Evolutionary conservation across 257 asterid species (phyloP), one percentile per base, ranked within the genome.

Genomic region (Verbena officinalis): DNA sequence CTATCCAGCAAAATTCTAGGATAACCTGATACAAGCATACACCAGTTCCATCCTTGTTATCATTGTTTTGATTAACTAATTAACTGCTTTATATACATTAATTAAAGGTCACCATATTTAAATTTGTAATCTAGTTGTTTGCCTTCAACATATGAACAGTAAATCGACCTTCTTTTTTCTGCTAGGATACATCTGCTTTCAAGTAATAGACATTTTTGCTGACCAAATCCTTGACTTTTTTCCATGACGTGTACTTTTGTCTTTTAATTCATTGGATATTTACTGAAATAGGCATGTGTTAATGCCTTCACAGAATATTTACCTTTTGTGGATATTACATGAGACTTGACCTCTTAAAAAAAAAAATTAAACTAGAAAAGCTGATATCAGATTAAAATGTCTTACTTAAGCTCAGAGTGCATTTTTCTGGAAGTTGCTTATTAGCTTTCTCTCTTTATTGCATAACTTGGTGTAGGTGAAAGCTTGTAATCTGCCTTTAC

Each of bases 401-500:
- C 22, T 45, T 45, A 45, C 52, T 15, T 45, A 11, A 45, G 49
- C 42, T 62, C 58, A 24, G 0, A n/a, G 0, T 15, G 31, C 23
- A 9, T 20, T 21, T 17, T 52, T n/a, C 51, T 30, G 15, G 42
- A 24, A 33, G 21, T 38, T 56, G 27, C 61, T 21, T 67, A 13
- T n/a, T 46, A 44, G 4, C 33, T 2, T 15, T 44, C 51, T 3
- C 15, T 53, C 23, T 45, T 43, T 15, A 38, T 62, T 24, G 22
- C 74, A 42, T 16, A 23, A 59, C 54, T 27, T 40, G 19, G 49
- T 65, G 56, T 80, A 84, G 91, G 80, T 77, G 72, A 82, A 78
- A 66, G 54, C 69, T 30, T 63, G 84, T 75, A 21, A 57, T 66
- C 73, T 84, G 75, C 88, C 91, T 61, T 54, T 45, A 67, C 86